Evolutionary conservation across 225 moss, liverwort and hornwort species (phyloP).

Genomic region (Pseudoscleropodium purum): DNA sequence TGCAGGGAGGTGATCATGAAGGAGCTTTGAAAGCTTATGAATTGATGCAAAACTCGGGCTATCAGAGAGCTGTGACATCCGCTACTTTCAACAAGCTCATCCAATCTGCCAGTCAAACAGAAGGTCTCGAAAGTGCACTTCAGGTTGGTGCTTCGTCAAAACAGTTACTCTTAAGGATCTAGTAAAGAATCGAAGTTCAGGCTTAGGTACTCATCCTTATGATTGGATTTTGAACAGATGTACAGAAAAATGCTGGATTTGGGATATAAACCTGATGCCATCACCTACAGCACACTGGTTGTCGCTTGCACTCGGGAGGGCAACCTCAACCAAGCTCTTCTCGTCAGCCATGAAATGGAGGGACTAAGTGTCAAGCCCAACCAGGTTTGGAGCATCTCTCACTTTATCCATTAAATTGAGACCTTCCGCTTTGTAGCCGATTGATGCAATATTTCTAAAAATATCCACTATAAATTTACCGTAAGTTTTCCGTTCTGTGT

Average conservation of each 20-base stretch:
- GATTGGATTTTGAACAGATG: slow-evolving; percentile 36
- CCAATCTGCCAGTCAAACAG: slow-evolving; percentile 69
- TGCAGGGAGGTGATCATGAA: slow-evolving; percentile 64
- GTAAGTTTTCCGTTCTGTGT: neutral
- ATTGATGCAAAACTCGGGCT: slow-evolving; percentile 60
- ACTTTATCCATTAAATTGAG: neutral
- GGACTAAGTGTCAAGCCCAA: slow-evolving; percentile 50
- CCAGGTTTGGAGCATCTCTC: slow-evolving; percentile 40
- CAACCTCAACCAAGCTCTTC: slow-evolving; percentile 62
- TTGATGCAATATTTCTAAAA: neutral
- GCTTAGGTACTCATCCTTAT: neutral
- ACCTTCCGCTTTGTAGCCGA: neutral
- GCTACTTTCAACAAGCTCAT: slow-evolving; percentile 89
- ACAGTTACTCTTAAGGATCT: neutral
- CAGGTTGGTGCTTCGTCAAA: slow-evolving; percentile 29
- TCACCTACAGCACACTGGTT: slow-evolving; percentile 76
- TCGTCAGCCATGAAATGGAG: slow-evolving; percentile 64
- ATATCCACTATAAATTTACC: neutral
- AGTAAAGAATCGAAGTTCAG: neutral
- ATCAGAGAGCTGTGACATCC: slow-evolving; percentile 52
- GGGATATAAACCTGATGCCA: slow-evolving; percentile 67
- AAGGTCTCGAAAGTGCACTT: slow-evolving; percentile 69
- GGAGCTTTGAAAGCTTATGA: slow-evolving; percentile 74
- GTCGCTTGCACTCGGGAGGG: slow-evolving; percentile 65
- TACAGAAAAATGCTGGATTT: slow-evolving; percentile 66